Evolutionary conservation across 345 rosid species (phyloP), one percentile per base, ranked within the genome.

Genomic region (Ceriops zippeliana): DNA sequence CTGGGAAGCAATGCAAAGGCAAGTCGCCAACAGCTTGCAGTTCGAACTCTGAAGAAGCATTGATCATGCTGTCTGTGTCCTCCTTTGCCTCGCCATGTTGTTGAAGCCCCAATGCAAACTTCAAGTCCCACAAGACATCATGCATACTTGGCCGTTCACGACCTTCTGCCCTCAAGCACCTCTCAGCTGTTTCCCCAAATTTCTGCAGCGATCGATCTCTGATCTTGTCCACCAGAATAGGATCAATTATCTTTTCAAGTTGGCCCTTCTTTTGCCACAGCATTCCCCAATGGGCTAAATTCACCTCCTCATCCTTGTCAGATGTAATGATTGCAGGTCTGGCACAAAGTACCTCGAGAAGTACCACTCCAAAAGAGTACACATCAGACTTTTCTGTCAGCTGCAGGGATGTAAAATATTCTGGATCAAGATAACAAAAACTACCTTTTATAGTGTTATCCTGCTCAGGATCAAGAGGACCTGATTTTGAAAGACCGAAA

Each of bases 391-490:
- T 4, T 26, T 54, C 59, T 54, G 59, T 54, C 59, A 54, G 65
- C 26, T 78, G 82, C 34, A 73, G 79, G 35, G 85, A 66, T 65
- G 62, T 73, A 53, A 87, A 73, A 72, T 82, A 85, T 24, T 85
- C 89, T 9, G 89, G 89, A 74, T 82, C 89, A 35, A 83, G 79
- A 62, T 83, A 87, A 20, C 91, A 87, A 4, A 85, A 75, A 6
- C 86, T 85, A 1, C 91, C 91, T 65, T 85, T 82, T 37, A 85
- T 72, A 11, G 81, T 78, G 72, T 81, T 80, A 37, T 74, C 79
- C 54, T 83, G 83, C 11, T 69, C 66, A 46, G 68, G 76, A 64
- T 76, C 82, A 2, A 64, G 66, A 26, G 78, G 65, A 16, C 83
- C 83, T 0, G 64, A 70, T 42, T 68, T 87, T 51, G 89, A 87